Evolutionary conservation across 371 early-diverging fungal genomes (phyloP).

Genomic region (Globomyces sp.): DNA sequence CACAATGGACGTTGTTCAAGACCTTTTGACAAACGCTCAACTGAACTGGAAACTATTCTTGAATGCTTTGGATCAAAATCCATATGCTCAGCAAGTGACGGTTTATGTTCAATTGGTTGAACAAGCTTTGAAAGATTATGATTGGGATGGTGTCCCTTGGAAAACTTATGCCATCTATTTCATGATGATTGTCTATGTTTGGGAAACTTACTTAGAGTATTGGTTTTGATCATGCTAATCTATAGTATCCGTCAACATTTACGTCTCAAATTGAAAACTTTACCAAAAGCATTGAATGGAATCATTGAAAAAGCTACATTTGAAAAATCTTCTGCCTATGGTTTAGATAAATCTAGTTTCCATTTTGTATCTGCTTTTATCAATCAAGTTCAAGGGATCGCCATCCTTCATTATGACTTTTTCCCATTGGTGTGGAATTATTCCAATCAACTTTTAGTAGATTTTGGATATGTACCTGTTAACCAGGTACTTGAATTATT

Average conservation of each 20-base stretch:
- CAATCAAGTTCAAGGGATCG: conserved; percentile 62
- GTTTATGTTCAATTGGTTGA: not conserved
- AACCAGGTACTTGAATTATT: not conserved
- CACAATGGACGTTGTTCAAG: no score
- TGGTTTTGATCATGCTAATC: no score
- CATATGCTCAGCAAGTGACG: conserved; percentile 1
- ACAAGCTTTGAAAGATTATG: not conserved
- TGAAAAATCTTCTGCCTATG: conserved; percentile 80
- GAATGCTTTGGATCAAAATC: conserved; percentile 9
- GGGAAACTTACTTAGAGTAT: conserved; percentile 67
- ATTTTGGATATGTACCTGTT: not conserved
- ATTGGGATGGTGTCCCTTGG: conserved; percentile 32
- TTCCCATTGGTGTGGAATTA: conserved; percentile 74
- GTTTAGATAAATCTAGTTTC: conserved; percentile 80
- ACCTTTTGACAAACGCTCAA: no score
- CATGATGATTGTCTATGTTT: conserved; percentile 59
- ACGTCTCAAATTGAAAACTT: conserved; percentile 50
- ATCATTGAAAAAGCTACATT: conserved; percentile 54
- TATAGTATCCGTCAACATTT: conserved; percentile 66
- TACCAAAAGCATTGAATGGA: conserved; percentile 48
- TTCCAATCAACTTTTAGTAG: not conserved
- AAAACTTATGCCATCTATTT: conserved; percentile 75
- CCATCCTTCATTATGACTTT: conserved; percentile 65
- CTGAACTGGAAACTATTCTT: no score
- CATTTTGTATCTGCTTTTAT: conserved; percentile 59